Evolutionary conservation across 1,284 basidiomycete species (phyloP).

Genomic region (Waitea zeae): DNA sequence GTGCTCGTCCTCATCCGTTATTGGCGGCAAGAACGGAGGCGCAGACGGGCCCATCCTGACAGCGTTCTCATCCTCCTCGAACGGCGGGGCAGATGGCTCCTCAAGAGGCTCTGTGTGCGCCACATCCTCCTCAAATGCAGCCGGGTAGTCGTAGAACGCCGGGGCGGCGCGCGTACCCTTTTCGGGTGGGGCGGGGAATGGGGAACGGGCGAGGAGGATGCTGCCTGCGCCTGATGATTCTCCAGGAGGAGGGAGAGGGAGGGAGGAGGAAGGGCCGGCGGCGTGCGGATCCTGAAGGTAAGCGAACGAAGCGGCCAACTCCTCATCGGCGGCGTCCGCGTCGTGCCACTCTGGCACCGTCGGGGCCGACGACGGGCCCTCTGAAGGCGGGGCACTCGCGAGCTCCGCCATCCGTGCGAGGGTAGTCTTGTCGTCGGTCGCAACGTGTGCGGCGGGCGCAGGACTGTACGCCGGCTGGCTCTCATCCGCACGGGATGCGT

Average conservation of each 20-base stretch:
- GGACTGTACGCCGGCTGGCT: constrained; percentile 8
- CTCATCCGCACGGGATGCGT: not conserved
- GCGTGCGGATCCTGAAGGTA: constrained; percentile 3
- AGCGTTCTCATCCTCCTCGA: constrained; percentile 13
- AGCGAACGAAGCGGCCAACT: not conserved
- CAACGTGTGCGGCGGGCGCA: constrained; percentile 38
- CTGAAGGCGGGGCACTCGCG: constrained; percentile 32
- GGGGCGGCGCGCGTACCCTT: constrained; percentile 21
- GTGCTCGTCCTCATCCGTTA: too few species aligned
- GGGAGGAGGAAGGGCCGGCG: constrained; percentile 2
- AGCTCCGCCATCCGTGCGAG: constrained; percentile 37
- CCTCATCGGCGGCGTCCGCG: constrained; percentile 5
- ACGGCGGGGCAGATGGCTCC: constrained; percentile 17
- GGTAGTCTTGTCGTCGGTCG: constrained; percentile 54
- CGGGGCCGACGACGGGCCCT: constrained; percentile 1
- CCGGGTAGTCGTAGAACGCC: constrained; percentile 22
- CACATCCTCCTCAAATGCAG: constrained; percentile 16
- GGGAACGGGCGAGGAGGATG: constrained; percentile 9
- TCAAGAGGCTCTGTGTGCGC: too few species aligned
- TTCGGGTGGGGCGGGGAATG: constrained; percentile 18
- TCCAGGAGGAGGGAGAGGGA: constrained; percentile 3
- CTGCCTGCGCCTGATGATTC: constrained; percentile 4
- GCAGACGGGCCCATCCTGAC: not conserved
- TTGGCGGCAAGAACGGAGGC: too few species aligned
- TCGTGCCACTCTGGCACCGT: constrained; percentile 15